phyloP scores from a whole-genome alignment of 805 yeast genomes.

The Pichia phayaonensis region DNA sequence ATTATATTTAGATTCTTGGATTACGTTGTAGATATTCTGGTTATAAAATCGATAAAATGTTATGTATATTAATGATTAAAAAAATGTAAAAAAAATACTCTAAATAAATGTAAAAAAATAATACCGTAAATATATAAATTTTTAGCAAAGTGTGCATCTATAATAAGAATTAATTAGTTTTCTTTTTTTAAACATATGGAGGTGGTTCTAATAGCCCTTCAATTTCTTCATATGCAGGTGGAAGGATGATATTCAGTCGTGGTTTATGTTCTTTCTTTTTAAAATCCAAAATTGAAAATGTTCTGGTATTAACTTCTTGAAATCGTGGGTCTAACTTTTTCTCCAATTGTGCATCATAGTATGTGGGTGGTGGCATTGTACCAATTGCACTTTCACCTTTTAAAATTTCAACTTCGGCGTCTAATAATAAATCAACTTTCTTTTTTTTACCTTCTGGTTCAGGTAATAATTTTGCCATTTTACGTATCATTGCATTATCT shows the following conservation, averaged over 20 bases:
- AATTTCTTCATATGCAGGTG: constrained; percentile 14
- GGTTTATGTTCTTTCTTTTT: not conserved
- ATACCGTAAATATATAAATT: not conserved
- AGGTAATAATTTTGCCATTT: constrained; percentile 15
- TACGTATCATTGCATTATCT: constrained; percentile 16
- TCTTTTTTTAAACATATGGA: constrained; percentile 3
- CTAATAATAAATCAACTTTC: constrained; percentile 21
- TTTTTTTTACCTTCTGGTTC: constrained; percentile 11
- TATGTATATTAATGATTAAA: not conserved
- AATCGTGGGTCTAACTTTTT: not conserved
- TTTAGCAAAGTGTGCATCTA: not conserved
- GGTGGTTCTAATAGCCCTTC: constrained; percentile 5
- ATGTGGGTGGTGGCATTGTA: constrained; percentile 17
- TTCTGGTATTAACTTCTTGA: not conserved
- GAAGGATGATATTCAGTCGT: constrained; percentile 6
- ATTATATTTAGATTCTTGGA: constrained; percentile 28
- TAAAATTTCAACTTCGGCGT: constrained; percentile 15
- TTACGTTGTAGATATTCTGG: constrained; percentile 13
- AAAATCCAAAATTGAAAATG: not conserved
- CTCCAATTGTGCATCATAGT: constrained; percentile 5
- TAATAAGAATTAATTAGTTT: not conserved
- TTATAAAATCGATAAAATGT: not conserved
- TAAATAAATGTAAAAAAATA: not conserved
- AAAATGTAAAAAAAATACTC: not conserved
- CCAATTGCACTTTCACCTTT: constrained; percentile 18